phyloP scores from a whole-genome alignment of 495 filamentous ascomycete species.

The Xylaria castorea region DNA sequence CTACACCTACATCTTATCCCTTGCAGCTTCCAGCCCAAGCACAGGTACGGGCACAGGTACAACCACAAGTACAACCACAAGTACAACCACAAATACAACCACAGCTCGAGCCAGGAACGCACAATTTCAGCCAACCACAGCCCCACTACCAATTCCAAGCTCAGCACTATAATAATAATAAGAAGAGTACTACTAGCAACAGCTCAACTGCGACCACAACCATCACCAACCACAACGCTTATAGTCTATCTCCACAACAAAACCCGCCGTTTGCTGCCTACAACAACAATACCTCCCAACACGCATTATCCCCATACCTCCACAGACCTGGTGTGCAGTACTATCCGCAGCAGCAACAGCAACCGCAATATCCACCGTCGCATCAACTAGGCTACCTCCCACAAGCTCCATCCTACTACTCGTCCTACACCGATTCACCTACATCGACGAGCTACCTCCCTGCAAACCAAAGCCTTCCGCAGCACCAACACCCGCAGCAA shows the following conservation, averaged over 20 bases:
- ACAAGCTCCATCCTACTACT: constrained; percentile 33
- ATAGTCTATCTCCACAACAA: constrained; percentile 27
- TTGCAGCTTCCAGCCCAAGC: constrained; percentile 61
- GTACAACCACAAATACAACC: constrained; percentile 17
- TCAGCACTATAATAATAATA: constrained; percentile 22
- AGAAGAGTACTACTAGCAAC: constrained; percentile 1
- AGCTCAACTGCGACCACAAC: constrained; percentile 28
- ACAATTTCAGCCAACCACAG: constrained; percentile 25
- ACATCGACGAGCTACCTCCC: constrained; percentile 18
- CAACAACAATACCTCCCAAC: constrained; percentile 24
- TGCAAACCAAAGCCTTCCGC: constrained; percentile 26
- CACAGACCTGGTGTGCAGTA: constrained; percentile 18
- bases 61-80: constrained; percentile 12
- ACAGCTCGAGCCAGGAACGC: constrained; percentile 18
- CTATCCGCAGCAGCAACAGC: constrained; percentile 26
- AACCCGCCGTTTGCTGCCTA: constrained; percentile 14
- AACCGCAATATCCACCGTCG: constrained; percentile 25
- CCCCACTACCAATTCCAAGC: constrained; percentile 19
- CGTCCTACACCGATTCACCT: constrained; percentile 33
- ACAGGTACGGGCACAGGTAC: constrained; percentile 41
- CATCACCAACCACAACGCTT: constrained; percentile 28
- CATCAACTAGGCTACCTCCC: constrained; percentile 25
- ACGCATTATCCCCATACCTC: constrained; percentile 33
- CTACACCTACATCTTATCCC: too few relatives aligned
- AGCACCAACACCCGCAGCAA: constrained; percentile 29